A percentile compares a stretch with the other conserved stretches of the same genome.
Evolutionary conservation across 352 stramenopile species (phyloP).

Genomic region (Globisporangium spiculum): DNA sequence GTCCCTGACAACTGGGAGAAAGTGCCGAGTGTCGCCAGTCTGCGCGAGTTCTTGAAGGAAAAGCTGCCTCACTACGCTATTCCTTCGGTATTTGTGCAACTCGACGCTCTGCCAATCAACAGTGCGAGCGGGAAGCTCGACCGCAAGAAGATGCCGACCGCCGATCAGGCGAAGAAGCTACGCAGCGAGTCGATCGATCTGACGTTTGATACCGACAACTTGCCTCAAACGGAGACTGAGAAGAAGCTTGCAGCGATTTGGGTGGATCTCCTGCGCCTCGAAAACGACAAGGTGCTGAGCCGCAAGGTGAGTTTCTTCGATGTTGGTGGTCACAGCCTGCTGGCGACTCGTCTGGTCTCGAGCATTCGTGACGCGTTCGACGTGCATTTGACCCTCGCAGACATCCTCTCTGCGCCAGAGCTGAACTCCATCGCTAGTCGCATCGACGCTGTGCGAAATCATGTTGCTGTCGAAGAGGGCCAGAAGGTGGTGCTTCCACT

Average conservation of each 20-base stretch:
- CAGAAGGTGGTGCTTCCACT: conserved; percentile 61
- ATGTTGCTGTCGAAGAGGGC: conserved; percentile 11
- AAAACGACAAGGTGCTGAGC: conserved; percentile 50
- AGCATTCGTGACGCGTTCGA: conserved; percentile 63
- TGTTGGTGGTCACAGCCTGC: conserved; percentile 74
- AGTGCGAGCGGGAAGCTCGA: conserved; percentile 88
- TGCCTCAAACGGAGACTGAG: conserved; percentile 61
- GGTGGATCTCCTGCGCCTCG: conserved; percentile 63
- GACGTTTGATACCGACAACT: conserved; percentile 30
- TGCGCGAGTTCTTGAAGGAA: conserved; percentile 66
- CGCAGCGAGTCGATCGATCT: conserved; percentile 77
- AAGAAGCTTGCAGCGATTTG: conserved; percentile 57
- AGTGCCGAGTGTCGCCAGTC: conserved; percentile 54
- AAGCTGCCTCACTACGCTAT: conserved; percentile 85
- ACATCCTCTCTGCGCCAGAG: conserved; percentile 62
- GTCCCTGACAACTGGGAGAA: conserved; percentile 73
- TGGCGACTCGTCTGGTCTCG: conserved; percentile 71
- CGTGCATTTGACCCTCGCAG: conserved; percentile 69
- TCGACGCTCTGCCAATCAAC: conserved; percentile 86
- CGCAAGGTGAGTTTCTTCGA: conserved; percentile 78
- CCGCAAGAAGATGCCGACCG: conserved; percentile 80
- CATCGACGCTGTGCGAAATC: conserved; percentile 41
- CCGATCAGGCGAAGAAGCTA: conserved; percentile 64
- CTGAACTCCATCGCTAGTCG: conserved; percentile 52
- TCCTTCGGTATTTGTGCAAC: conserved; percentile 74